Evolutionary conservation across 2,329 filamentous ascomycete species (phyloP), one percentile per base, ranked within the genome.

Genomic region (Aspergillus versicolor): DNA sequence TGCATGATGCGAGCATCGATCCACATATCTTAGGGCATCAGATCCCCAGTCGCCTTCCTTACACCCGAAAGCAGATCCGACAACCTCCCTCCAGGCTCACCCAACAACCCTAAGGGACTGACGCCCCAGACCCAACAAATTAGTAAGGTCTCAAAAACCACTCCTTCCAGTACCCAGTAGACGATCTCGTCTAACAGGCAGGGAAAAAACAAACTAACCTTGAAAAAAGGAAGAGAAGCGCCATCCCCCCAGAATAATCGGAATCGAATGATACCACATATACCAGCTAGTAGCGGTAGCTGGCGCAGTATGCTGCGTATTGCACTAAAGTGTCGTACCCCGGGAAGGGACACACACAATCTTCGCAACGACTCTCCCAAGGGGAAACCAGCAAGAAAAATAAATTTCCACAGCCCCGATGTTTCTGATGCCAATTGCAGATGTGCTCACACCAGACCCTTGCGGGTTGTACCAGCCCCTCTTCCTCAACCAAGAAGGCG

Each of bases 361-460:
- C 90, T 93, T 89, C 90, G 89, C 90, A 92, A 89, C 83, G 88
- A 86, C 90, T 90, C 83, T 89, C 89, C 90, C 90, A 94, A 87
- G 90, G 89, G 86, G 81, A 82, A 76, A 72, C 45, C 55, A 34
- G 67, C 73, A 67, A 63, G 61, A 82, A 74, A 71, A 49, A 52
- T 19, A 64, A 15, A n/a, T 34, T 6, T 67, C 61, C 64, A 67
- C 54, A 73, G 77, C 84, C 86, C 89, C 88, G 88, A 85, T 81
- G 83, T 93, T 92, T 93, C 90, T 93, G 88, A 92, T 94, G 89
- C 89, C 90, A 65, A 81, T 86, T 91, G 88, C 90, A 90, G 82
- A 84, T 89, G 88, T 86, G 81, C 57, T 90, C 88, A 89, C 89
- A 89, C 84, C 84, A 88, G 88, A 83, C 89, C 90, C 89, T 93